phyloP scores from a whole-genome alignment of 1,284 basidiomycete genomes.

The Cryptococcus sp. region DNA sequence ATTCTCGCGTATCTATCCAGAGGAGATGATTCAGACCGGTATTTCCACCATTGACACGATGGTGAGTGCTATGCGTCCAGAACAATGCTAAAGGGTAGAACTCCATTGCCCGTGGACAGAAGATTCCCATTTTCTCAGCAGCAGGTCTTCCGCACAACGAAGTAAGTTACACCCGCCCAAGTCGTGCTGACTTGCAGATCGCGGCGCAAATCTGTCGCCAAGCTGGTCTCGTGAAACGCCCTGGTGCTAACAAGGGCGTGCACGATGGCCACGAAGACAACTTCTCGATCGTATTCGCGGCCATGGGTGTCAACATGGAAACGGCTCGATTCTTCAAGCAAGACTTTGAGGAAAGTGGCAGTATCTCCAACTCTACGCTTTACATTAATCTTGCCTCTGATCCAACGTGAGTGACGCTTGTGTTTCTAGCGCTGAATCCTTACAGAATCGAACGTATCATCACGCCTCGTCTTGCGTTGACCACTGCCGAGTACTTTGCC shows the following conservation, averaged over 20 bases:
- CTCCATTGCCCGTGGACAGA: constrained; percentile 99
- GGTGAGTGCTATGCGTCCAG: constrained; percentile 47
- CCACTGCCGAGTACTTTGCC: constrained; percentile 98
- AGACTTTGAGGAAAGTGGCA: constrained; percentile 99
- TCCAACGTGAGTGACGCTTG: constrained; percentile 67
- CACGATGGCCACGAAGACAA: constrained; percentile 99
- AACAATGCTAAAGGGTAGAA: constrained; percentile 56
- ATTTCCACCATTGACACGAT: constrained; percentile 98
- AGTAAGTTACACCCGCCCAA: constrained; percentile 55
- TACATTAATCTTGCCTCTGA: constrained; percentile 99
- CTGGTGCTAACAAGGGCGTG: constrained; percentile 80
- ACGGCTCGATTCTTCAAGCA: constrained; percentile 99
- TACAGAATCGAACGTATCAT: constrained; percentile 99
- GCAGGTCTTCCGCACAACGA: constrained; percentile 98
- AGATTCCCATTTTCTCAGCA: constrained; percentile 99
- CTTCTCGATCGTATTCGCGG: constrained; percentile 99
- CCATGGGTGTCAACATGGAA: constrained; percentile 99
- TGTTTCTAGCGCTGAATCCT: constrained; percentile 6
- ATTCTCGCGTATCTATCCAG: constrained; percentile 98
- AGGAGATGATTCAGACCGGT: constrained; percentile 99
- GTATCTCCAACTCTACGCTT: constrained; percentile 94
- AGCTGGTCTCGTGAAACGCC: constrained; percentile 92
- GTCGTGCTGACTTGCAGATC: constrained; percentile 63
- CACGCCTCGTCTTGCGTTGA: constrained; percentile 95
- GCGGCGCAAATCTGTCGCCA: constrained; percentile 99